phyloP scores from a whole-genome alignment of 345 rosid species.

The Brassica rapa region DNA sequence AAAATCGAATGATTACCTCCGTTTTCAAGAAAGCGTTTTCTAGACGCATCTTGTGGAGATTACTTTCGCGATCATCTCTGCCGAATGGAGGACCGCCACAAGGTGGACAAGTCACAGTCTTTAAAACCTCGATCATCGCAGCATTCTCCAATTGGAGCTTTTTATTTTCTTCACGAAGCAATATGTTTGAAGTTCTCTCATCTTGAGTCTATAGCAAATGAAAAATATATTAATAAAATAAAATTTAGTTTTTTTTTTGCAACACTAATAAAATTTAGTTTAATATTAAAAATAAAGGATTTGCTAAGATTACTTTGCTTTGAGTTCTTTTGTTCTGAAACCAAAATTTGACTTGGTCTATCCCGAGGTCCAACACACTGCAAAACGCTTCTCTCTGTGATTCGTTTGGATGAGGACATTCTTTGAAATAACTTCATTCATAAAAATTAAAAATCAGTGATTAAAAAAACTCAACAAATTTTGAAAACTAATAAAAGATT shows the following conservation, averaged over 20 bases:
- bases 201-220: slow-evolving; percentile 48
- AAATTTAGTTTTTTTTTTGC: not conserved
- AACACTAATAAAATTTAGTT: not conserved
- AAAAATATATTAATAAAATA: not conserved
- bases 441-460: not conserved
- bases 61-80: slow-evolving; percentile 45
- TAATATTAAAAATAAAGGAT: not conserved
- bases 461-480: not conserved
- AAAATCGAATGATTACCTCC: slow-evolving; percentile 41
- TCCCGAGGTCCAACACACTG: slow-evolving; percentile 50
- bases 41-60: slow-evolving; percentile 44
- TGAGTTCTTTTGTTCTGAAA: slow-evolving; percentile 85
- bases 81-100: slow-evolving; percentile 74
- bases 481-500: not conserved
- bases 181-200: slow-evolving; percentile 52
- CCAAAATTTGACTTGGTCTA: slow-evolving; percentile 75
- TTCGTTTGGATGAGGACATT: slow-evolving; percentile 69
- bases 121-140: slow-evolving; percentile 54
- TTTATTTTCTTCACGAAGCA: slow-evolving; percentile 63
- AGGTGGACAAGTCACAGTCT: slow-evolving; percentile 55
- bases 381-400: slow-evolving; percentile 53
- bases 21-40: slow-evolving; percentile 54
- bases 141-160: slow-evolving; percentile 53
- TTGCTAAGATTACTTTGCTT: slow-evolving; percentile 48
- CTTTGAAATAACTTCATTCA: slow-evolving; percentile 55